Evolutionary conservation across 2,329 filamentous ascomycete species (phyloP), one percentile per base, ranked within the genome.

Genomic region (Verticillium zaregamsianum): DNA sequence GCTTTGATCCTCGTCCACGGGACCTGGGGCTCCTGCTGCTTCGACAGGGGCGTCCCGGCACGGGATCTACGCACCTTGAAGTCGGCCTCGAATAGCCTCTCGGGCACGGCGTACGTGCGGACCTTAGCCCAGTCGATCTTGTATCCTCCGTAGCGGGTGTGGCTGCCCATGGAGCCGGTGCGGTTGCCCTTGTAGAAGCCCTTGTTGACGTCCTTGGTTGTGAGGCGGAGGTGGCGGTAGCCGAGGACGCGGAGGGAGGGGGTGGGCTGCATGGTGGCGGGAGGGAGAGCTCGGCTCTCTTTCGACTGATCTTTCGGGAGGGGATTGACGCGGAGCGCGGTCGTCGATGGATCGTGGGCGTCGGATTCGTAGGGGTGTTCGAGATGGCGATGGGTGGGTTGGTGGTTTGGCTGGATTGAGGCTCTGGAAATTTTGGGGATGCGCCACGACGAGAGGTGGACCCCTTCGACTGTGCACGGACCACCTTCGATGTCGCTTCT

Each of bases 101-200:
- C 76, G 0, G 94, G 93, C 68, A 91, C 91, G 61, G 91, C 90
- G 74, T 93, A 99, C 60, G 93, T 97, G 76, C 94, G 89, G 71
- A 98, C 92, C 79, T 96, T 97, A 61, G 82, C 77, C 83, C 85
- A 96, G 67, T 98, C 90, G 67, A 98, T 88, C 56, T 87, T 75
- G 76, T 95, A 99, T 58, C 89, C 89, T 76, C 94, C 95, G 73
- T 87, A 86, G 74, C 91, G 90, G 60, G 91, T 93, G 78, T 96
- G 92, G 15, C 82, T 79, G 75, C 95, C 95, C 87, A 96, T 93
- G 52, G 90, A 87, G 2, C 95, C 95, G 1, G 92, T 90, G 56
- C 93, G 85, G 70, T 90, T 97, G 73, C 95, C 95, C 83, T 98
- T 98, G 87, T 99, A 99, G 86, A 89, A 99, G 68, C 93, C 94